Base-by-base conservation (phyloP, 2,329 filamentous ascomycete genomes). In the Venturia effusa region DNA sequence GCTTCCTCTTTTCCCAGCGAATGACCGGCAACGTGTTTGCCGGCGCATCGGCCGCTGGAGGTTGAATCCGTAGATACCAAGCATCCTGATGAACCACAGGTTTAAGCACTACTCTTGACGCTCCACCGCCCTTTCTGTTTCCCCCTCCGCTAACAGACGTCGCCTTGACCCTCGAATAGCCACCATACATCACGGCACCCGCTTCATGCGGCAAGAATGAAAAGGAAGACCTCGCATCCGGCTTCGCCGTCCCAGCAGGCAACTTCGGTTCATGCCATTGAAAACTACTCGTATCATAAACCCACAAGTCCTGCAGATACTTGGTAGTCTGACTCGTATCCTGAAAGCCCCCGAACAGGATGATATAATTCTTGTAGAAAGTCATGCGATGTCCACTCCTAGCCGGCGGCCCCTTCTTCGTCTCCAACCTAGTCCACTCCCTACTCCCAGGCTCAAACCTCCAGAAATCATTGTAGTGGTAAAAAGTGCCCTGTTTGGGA, bases 391-490 rank as follows among this genome's bases (percentile, higher is more conserved):
- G 92, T 3, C 94, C 94, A 73, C 90, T 95, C 68, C 94, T 82
- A 2, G 93, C 92, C 1, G 90, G 88, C 45, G 93, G 93, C 41
- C 83, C 83, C 74, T 89, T 90, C 78, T 87, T 88, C 1, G 81
- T 82, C 74, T 99, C 94, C 40, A 99, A 81, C 66, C 92, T 88
- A 64, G 86, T 89, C 94, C 94, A 99, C 78, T 99, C 94, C 70
- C 92, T 83, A 8, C 84, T 87, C 10, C 82, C 83, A 0, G 93
- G 89, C 72, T 97, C 92, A 54, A 97, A 83, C 61, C 88, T 83
- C 93, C 94, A 99, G 74, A 99, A 97, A 77, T 97, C 94, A 71
- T 96, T 96, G 78, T 99, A 99, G 76, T 99, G 94, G 75, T 99
- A 97, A 72, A 99, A 99, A 0, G 93, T 97, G 4, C 94, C 94